Evolutionary conservation across 2,329 filamentous ascomycete species (phyloP).

Genomic region (Colletotrichum cordylinicola): DNA sequence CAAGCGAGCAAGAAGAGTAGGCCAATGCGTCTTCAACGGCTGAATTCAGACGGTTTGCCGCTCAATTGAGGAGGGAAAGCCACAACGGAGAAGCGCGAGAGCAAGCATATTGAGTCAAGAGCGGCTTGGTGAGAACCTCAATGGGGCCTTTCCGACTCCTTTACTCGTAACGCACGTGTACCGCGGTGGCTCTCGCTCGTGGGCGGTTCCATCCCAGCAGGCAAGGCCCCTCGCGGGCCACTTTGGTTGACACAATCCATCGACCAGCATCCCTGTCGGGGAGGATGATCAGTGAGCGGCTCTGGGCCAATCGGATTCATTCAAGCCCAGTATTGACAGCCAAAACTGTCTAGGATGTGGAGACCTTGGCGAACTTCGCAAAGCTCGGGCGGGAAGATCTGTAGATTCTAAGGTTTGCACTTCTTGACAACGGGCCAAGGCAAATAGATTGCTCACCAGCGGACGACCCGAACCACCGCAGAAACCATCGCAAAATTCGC

Average conservation of each 20-base stretch:
- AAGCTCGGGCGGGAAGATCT: not conserved
- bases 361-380: not conserved
- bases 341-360: not conserved
- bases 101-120: constrained; percentile 9
- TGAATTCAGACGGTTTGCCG: not conserved
- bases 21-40: not conserved
- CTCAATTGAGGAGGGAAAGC: not conserved
- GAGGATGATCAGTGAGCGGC: not conserved
- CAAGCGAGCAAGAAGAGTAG: not conserved
- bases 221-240: not conserved
- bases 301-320: constrained; percentile 17
- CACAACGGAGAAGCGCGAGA: not conserved
- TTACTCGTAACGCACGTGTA: constrained; percentile 17
- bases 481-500: not conserved
- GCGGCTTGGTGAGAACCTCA: not conserved
- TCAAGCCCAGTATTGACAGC: not conserved
- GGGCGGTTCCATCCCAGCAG: not conserved
- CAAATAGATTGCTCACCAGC: not conserved
- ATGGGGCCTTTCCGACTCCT: not conserved
- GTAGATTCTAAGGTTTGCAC: not conserved
- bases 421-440: not conserved
- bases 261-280: not conserved
- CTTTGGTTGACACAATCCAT: constrained; percentile 16
- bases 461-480: not conserved
- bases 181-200: not conserved